Conservation (phyloP, 108 stramenopile genomes). For the Skeletonema marinoi region DNA sequence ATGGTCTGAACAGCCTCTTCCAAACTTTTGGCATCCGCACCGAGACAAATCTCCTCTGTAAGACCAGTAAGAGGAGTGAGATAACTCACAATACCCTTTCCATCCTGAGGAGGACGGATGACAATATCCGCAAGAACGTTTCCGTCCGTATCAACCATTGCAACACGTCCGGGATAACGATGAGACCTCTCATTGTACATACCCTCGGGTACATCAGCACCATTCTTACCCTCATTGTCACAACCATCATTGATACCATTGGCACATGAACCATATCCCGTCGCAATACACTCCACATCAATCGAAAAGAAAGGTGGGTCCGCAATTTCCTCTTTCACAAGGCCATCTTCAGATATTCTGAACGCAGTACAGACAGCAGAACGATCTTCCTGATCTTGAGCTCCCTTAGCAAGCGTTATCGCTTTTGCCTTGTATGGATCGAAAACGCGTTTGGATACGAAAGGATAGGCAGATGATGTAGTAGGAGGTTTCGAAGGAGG, state of each 20-base stretch:
- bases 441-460: conserved; percentile 27
- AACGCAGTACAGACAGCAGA: conserved; percentile 21
- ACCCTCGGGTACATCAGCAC: conserved; percentile 19
- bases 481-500: conserved; percentile 1
- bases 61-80: conserved; percentile 58
- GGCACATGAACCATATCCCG: conserved; percentile 43
- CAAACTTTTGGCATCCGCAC: conserved; percentile 20
- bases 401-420: conserved; percentile 40
- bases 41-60: conserved; percentile 36
- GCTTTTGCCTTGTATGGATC: conserved; percentile 48
- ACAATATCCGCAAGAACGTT: conserved; percentile 42
- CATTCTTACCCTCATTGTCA: conserved; percentile 29
- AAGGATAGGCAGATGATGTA: not conserved
- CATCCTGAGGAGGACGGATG: conserved; percentile 38
- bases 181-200: conserved; percentile 39
- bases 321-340: not conserved
- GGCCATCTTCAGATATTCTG: not conserved
- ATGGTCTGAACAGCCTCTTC: conserved; percentile 38
- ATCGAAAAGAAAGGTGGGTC: conserved; percentile 50
- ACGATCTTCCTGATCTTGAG: conserved; percentile 47
- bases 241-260: conserved; percentile 41
- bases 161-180: conserved; percentile 51
- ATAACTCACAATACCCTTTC: conserved; percentile 42
- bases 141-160: conserved; percentile 51
- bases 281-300: conserved; percentile 65